A percentile compares a stretch with the other conserved stretches of the same genome.
phyloP scores from a whole-genome alignment of 2,329 filamentous ascomycete genomes.

The Mollisia scopiformis region DNA sequence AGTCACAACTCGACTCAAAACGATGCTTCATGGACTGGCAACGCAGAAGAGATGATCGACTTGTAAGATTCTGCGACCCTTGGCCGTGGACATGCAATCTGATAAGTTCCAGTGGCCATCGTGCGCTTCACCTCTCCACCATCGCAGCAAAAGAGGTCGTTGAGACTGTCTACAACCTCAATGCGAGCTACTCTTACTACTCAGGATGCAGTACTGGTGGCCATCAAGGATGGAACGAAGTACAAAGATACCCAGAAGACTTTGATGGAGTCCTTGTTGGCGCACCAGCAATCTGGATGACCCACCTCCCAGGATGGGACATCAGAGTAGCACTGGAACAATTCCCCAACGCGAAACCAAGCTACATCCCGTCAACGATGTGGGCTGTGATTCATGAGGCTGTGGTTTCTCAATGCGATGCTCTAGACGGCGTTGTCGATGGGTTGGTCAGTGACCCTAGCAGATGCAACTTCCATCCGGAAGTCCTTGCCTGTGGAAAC shows the following conservation, averaged over 20 bases:
- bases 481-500: constrained; percentile 41
- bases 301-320: constrained; percentile 5
- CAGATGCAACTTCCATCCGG: constrained; percentile 39
- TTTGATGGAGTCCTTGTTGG: constrained; percentile 52
- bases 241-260: constrained; percentile 48
- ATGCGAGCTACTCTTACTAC: constrained; percentile 43
- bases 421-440: constrained; percentile 50
- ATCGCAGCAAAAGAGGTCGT: constrained; percentile 13
- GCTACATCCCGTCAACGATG: constrained; percentile 33
- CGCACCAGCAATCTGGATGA: constrained; percentile 34
- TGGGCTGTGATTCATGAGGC: constrained; percentile 40
- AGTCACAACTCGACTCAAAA: constrained; percentile 42
- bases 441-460: constrained; percentile 45
- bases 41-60: background rate
- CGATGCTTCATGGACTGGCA: constrained; percentile 41
- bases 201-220: constrained; percentile 52
- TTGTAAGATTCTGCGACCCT: background rate
- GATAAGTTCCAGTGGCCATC: constrained; percentile 18
- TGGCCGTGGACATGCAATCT: too few species aligned
- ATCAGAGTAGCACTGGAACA: constrained; percentile 12
- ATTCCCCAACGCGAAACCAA: constrained; percentile 3
- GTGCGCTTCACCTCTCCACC: constrained; percentile 9
- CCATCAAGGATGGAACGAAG: constrained; percentile 48
- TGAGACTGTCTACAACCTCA: constrained; percentile 12
- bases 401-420: constrained; percentile 51